Evolutionary conservation across 1,139 yeast species (phyloP).

Genomic region (Magnusiomyces ingens): DNA sequence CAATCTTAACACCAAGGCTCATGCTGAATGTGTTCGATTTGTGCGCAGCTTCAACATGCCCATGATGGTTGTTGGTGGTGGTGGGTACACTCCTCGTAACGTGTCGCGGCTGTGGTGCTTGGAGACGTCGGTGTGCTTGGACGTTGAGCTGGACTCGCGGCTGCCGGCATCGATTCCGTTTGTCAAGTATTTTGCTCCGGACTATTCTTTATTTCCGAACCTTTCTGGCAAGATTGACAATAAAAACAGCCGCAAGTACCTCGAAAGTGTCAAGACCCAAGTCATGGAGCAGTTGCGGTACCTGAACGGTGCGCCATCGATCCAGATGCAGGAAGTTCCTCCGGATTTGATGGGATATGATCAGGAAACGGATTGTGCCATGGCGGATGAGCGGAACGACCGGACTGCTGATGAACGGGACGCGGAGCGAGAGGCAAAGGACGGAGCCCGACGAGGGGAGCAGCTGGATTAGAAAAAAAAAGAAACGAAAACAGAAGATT

Average conservation of each 20-base stretch:
- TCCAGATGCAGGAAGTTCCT: conserved; percentile 87
- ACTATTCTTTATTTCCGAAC: conserved; percentile 73
- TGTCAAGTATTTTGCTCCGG: conserved; percentile 96
- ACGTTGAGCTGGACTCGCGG: conserved; percentile 70
- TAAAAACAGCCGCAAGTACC: conserved; percentile 88
- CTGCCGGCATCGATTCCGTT: conserved; percentile 80
- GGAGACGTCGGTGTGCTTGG: conserved; percentile 75
- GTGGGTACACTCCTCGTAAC: conserved; percentile 96
- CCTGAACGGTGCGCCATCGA: conserved; percentile 92
- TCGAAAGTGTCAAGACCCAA: conserved; percentile 75
- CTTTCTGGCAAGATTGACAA: conserved; percentile 89
- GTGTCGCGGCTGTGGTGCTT: conserved; percentile 95
- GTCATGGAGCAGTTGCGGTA: conserved; percentile 74
- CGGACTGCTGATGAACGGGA: neutral
- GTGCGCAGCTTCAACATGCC: conserved; percentile 86
- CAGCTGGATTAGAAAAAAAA: neutral
- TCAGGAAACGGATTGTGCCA: conserved; percentile 10
- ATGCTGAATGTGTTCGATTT: conserved; percentile 89
- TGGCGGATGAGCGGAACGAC: neutral
- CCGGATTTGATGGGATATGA: conserved; percentile 41
- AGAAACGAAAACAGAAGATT: too few relatives aligned
- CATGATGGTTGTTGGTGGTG: conserved; percentile 90
- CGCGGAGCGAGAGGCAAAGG: conserved; percentile 2
- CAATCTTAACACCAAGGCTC: conserved; percentile 87
- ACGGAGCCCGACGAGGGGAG: conserved; percentile 5